Conservation (phyloP, 345 rosid genomes). For the Raphanus raphanistrum region DNA sequence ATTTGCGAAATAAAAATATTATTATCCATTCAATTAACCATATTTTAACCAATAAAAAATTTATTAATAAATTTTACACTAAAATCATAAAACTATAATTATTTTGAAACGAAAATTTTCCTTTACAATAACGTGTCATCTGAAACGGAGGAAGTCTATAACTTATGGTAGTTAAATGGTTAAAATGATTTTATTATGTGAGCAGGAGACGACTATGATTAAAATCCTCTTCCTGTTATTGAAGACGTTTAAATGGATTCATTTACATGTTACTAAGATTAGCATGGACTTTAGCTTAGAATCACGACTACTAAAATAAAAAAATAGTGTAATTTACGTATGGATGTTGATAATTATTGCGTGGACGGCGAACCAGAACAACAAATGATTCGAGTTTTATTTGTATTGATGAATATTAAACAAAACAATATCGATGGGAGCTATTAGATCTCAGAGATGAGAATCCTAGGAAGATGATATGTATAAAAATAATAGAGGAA, state of each 20-base stretch:
- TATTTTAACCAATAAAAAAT: too few species aligned
- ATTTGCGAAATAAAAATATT: too few species aligned
- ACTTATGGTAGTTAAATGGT: neutral
- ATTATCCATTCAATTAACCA: too few species aligned
- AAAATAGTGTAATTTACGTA: neutral
- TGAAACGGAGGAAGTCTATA: neutral
- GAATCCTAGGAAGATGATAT: conserved; percentile 34
- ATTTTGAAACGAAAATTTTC: too few species aligned
- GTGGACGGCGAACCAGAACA: conserved; percentile 25
- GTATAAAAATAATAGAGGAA: neutral
- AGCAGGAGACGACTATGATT: neutral
- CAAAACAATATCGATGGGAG: conserved; percentile 2
- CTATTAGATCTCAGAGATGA: conserved; percentile 12
- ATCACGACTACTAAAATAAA: neutral
- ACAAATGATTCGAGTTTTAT: conserved; percentile 30
- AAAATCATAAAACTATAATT: too few species aligned
- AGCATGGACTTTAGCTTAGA: neutral
- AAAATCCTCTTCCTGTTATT: neutral
- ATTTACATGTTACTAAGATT: neutral
- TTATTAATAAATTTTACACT: too few species aligned
- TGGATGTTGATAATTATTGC: conserved; percentile 4
- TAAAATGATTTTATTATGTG: neutral
- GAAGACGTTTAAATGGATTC: neutral
- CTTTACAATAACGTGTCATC: too few species aligned
- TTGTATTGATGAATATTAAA: conserved; percentile 27